Evolutionary conservation across 2,329 filamentous ascomycete species (phyloP).

Genomic region (Calonectria multiphialidica): DNA sequence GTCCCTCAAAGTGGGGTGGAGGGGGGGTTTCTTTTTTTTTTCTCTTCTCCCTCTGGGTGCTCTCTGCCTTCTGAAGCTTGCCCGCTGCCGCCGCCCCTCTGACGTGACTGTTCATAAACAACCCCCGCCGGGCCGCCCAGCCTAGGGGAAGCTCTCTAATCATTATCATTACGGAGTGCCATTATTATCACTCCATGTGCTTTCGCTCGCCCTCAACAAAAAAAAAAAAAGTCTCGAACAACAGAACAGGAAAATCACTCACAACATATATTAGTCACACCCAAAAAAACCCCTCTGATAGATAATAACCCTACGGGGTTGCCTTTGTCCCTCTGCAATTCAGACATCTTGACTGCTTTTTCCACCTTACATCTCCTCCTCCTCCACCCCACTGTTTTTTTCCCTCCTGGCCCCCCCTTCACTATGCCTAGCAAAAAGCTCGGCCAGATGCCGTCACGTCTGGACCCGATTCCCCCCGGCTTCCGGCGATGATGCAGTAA

Average conservation of each 20-base stretch:
- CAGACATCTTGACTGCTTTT: not conserved
- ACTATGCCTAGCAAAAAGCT: not conserved
- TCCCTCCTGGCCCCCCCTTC: not conserved
- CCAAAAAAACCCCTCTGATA: not conserved
- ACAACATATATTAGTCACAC: not conserved
- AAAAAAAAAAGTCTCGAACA: not conserved
- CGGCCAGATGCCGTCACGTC: constrained; percentile 18
- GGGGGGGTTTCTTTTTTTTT: too few species aligned
- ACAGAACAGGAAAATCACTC: not conserved
- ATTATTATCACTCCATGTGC: constrained; percentile 2
- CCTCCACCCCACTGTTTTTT: not conserved
- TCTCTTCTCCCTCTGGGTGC: too few species aligned
- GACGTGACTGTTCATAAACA: not conserved
- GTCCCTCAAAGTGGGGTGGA: not conserved
- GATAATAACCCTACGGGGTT: not conserved
- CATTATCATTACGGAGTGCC: constrained; percentile 10
- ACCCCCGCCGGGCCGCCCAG: not conserved
- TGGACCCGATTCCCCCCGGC: constrained; percentile 24
- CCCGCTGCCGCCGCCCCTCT: not conserved
- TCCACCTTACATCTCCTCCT: not conserved
- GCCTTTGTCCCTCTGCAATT: not conserved
- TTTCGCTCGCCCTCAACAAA: not conserved
- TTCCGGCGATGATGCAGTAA: constrained; percentile 25
- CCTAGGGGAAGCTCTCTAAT: not conserved
- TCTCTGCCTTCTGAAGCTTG: not conserved